Evolutionary conservation across 164 flowering plant species (phyloP), one percentile per base, ranked within the genome.

Genomic region (Vitis rupestris): DNA sequence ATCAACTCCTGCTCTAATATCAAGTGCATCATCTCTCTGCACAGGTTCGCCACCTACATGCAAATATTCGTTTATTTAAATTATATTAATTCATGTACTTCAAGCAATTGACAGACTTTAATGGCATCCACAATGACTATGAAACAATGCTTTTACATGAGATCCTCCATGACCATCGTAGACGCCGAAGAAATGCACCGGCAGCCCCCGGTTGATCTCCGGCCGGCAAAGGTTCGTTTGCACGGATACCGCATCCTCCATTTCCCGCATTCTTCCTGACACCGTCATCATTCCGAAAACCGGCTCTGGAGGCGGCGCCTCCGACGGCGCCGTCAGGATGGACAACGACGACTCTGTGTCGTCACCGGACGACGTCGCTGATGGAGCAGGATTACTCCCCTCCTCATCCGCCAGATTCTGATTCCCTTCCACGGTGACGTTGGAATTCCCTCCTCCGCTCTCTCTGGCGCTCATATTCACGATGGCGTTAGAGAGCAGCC

Each of bases 91-190:
- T 1, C 27, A 23, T 23, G 27, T 23, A 1, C 2, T 23, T 23
- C 27, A 23, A 23, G 27, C 1, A 23, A 1, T 23, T 23, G 27
- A 23, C 2, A 23, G 27, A 1, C 27, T 23, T 23, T 23, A 23
- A 23, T 23, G 27, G 27, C 27, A 23, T 23, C 27, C 27, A 23
- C 27, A 23, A 23, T 23, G 37, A 10, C 6, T 2, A 16, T 6
- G 6, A 37, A 37, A 23, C 2, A 13, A 11, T 7, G 49, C 47
- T 49, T 60, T 77, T 80, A 87, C 90, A 61, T 87, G 86, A 53
- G 82, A 47, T 11, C 91, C 89, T 13, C 89, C 91, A 57, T 87
- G 91, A 6, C 91, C 91, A 56, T 87, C 89, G 62, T 60, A 87
- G 6, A 87, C 91, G 30, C 70, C 89, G 70, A 85, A 84, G 79